Base-by-base conservation (phyloP, 2,329 filamentous ascomycete genomes). In the Exophiala xenobiotica region DNA sequence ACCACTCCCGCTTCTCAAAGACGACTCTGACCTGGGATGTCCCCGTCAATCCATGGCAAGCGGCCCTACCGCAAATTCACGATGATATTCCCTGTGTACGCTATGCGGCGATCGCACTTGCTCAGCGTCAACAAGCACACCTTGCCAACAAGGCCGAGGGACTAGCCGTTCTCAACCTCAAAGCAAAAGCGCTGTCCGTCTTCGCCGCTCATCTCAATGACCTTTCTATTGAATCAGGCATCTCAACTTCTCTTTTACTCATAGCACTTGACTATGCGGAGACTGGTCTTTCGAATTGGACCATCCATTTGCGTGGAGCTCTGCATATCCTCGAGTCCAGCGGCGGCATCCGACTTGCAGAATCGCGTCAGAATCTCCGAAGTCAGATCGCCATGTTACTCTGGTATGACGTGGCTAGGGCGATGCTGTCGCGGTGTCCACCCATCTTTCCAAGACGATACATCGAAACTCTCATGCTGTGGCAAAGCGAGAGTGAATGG, bases 401-500 rank as follows among this genome's bases (percentile, higher is more conserved):
- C 39, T 59, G 57, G 57, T 59, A 59, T 35, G 57, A 59, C 22
- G 40, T 57, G 19, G 48, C 24, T 22, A 48, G 51, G 1, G 57
- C 57, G 1, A 27, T 59, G 38, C 46, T 57, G 18, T 57, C 54
- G n/a, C 50, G 57, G 3, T 44, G 40, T 18, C 46, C 53, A 19
- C 57, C 57, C 6, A 43, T 50, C 5, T 59, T 59, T 24, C 57
- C 57, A 12, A 20, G 51, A 24, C 24, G 11, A 2, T 59, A 59
- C 39, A 33, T 56, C 7, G 45, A 57, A 29, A 41, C 50, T 4
- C 38, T 59, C 18, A 57, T 59, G 54, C 26, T 33, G 6, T 59
- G 54, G 54, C 53, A 57, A 31, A 37, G 43, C n/a, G 57, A 57
- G 20, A 39, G n/a, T 24, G 54, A 59, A 48, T 59, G 57, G 57